Base-by-base conservation (phyloP, 305 asterid genomes). In the Plantago rigida region DNA sequence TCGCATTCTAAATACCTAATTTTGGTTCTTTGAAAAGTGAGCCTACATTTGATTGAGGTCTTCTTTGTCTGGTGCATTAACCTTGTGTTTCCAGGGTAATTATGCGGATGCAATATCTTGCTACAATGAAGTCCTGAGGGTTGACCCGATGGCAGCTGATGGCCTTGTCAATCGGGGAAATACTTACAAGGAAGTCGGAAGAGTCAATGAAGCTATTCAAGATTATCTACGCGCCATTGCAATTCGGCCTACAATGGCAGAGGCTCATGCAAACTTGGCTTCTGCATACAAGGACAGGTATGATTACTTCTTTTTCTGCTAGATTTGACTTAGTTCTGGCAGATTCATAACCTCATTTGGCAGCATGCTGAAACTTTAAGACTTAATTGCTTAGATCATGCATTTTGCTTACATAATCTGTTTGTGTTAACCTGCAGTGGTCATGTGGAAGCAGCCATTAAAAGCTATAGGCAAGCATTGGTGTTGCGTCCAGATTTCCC, bases 231-330 rank as follows among this genome's bases (percentile, higher is more conserved):
- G 82, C 68, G 99, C 99, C 71, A 88, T 93, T 73, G 46, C 78
- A 54, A 76, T 84, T 64, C 81, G 97, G 48, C 99, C 99, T 26
- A 41, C 87, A 71, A 93, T 93, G 99, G 90, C 99, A 13, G 99
- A 93, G 81, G 99, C 99, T 69, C 97, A 93, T 82, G 99, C 99
- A 64, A 93, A 93, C 82, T 78, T 93, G 82, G 99, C 99, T 68
- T 93, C 97, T 28, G 99, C 96, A n/a, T 89, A 89, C 76, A 93
- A 93, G 79, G 99, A 93, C 66, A 89, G 97, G 99, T 87, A 64
- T 54, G 59, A 9, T 41, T 10, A 19, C 66, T 58, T 48, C 15
- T 52, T 55, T 34, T 29, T 66, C 47, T 47, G 34, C 24, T 69
- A 22, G 59, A 51, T 66, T 49, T 54, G 44, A 59, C 54, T 45